Conservation (phyloP, 768 basidiomycete genomes). For the Guyanaporus albipodus region DNA sequence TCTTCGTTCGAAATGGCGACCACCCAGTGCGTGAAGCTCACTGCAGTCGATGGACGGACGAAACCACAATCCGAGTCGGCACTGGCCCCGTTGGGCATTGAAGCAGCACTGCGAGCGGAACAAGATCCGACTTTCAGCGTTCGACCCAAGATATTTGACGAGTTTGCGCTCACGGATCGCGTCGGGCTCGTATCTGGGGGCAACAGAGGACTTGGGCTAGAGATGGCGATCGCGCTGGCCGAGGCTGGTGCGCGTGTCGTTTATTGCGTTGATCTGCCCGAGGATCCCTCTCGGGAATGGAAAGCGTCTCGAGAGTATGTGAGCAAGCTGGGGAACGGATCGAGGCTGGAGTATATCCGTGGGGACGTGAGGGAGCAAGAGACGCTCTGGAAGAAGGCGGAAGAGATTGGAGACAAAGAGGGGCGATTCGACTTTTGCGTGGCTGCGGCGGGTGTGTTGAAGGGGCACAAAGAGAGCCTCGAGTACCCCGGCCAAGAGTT, state of each 20-base stretch:
- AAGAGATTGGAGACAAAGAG: constrained; percentile 62
- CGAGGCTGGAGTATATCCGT: constrained; percentile 56
- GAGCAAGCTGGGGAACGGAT: constrained; percentile 37
- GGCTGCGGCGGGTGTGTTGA: constrained; percentile 74
- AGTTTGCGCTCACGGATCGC: constrained; percentile 54
- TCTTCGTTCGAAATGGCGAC: no score
- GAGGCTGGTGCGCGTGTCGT: constrained; percentile 70
- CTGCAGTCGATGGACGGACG: no score
- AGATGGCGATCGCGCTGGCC: constrained; percentile 71
- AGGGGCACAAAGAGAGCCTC: constrained; percentile 55
- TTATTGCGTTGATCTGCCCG: constrained; percentile 66
- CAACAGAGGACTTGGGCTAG: constrained; percentile 73
- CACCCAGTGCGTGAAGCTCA: no score
- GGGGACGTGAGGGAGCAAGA: constrained; percentile 66
- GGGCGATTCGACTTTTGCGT: constrained; percentile 71
- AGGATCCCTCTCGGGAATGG: constrained; percentile 56
- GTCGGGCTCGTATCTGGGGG: constrained; percentile 63
- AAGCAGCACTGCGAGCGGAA: constrained; percentile 48
- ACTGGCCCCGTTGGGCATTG: constrained; percentile 59
- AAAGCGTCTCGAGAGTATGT: constrained; percentile 50
- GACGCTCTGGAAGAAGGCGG: constrained; percentile 50
- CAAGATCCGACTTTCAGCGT: constrained; percentile 32
- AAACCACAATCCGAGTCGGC: constrained; percentile 47
- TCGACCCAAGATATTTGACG: constrained; percentile 52
- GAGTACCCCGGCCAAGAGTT: constrained; percentile 65